These are phyloP conservation scores for Kwoniella dendrophila DNA, from an alignment of 768 basidiomycete species.

Conservation along the genomic window DNA sequence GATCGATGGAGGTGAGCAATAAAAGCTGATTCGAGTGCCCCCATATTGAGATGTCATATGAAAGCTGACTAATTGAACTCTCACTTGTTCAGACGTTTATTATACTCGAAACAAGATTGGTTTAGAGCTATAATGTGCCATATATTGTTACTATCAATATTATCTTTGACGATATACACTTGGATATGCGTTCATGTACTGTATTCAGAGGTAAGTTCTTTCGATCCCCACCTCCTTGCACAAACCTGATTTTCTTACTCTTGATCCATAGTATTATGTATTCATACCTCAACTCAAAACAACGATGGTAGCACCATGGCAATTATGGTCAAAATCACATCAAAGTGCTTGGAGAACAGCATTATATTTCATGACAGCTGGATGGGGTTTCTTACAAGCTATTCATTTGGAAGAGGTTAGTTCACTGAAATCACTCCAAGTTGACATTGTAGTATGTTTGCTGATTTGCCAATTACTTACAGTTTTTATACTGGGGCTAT, in stretches of 20 bases:
- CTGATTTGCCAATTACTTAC: neutral
- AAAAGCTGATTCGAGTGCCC: too few species aligned
- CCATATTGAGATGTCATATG: neutral
- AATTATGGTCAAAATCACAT: conserved; percentile 28
- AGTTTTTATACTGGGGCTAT: conserved; percentile 47
- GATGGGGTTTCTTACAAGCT: conserved; percentile 40
- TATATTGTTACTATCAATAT: conserved; percentile 25
- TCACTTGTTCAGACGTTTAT: conserved; percentile 32
- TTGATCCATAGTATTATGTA: conserved; percentile 32
- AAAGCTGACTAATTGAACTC: neutral
- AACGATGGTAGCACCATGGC: conserved; percentile 36
- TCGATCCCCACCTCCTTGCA: neutral
- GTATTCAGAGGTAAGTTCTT: conserved; percentile 31
- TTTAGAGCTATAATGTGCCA: conserved; percentile 34
- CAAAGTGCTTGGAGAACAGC: conserved; percentile 19
- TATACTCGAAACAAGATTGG: conserved; percentile 29
- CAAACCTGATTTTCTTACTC: neutral
- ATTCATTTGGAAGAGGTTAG: conserved; percentile 44
- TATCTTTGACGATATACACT: conserved; percentile 18
- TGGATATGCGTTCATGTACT: conserved; percentile 25
- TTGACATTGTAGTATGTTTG: conserved; percentile 2
- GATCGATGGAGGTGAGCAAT: conserved; percentile 35
- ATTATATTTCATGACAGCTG: conserved; percentile 31
- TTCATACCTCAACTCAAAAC: conserved; percentile 15
- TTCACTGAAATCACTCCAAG: neutral